Evolutionary conservation across 1,284 basidiomycete species (phyloP).

Genomic region (Moesziomyces sp.): DNA sequence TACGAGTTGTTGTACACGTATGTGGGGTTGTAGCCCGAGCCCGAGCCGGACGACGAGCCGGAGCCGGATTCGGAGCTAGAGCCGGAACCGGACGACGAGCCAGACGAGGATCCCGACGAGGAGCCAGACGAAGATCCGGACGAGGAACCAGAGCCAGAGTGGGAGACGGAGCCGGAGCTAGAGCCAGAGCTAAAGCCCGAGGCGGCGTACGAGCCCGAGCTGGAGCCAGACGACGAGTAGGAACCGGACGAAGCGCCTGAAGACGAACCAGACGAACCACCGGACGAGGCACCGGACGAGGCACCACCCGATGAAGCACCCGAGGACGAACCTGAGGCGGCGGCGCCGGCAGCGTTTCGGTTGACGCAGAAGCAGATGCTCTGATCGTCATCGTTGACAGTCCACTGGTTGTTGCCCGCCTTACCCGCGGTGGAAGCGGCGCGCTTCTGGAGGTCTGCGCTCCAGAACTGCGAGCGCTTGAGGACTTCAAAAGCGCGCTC

Average conservation of each 20-base stretch:
- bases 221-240: background rate
- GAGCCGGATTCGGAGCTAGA: slow-evolving; percentile 8
- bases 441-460: slow-evolving; percentile 17
- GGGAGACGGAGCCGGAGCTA: background rate
- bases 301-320: background rate
- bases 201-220: slow-evolving; percentile 2
- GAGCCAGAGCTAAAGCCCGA: slow-evolving; percentile 3
- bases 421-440: slow-evolving; percentile 13
- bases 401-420: slow-evolving; percentile 22
- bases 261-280: background rate
- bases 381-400: slow-evolving; percentile 24
- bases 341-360: slow-evolving; percentile 3
- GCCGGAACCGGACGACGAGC: slow-evolving; percentile 1
- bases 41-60: background rate
- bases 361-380: slow-evolving; percentile 44
- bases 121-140: background rate
- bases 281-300: background rate
- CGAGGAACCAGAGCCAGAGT: slow-evolving; percentile 3
- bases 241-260: slow-evolving; percentile 2
- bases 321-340: background rate
- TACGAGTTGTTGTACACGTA: slow-evolving; percentile 44
- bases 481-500: slow-evolving; percentile 27
- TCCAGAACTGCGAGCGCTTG: slow-evolving; percentile 19
- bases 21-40: slow-evolving; percentile 23
- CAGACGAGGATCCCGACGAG: background rate